A percentile compares a stretch with the other conserved stretches of the same genome.
These are phyloP conservation scores for Coniochaeta sp. DNA, from an alignment of 2,329 filamentous ascomycete species.

Conservation along the genomic window DNA sequence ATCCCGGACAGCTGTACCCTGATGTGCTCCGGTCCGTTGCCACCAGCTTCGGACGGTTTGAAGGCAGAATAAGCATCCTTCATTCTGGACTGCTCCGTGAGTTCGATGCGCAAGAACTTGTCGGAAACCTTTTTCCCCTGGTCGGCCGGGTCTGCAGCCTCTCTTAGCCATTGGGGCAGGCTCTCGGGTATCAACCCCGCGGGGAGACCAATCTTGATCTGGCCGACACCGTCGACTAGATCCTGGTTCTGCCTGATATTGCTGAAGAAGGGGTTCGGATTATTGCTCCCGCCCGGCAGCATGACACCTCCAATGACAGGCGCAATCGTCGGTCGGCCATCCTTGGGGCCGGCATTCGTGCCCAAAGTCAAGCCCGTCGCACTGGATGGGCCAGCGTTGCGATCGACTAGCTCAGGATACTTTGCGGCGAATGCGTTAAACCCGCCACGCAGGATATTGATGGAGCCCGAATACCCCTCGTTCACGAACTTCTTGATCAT, in stretches of 20 bases:
- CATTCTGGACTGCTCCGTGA: slow-evolving; percentile 86
- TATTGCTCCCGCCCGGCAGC: slow-evolving; percentile 62
- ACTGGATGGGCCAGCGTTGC: slow-evolving; percentile 30
- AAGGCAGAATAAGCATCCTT: slow-evolving; percentile 59
- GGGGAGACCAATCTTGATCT: slow-evolving; percentile 52
- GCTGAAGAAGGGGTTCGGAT: slow-evolving; percentile 82
- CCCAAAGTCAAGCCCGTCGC: slow-evolving; percentile 41
- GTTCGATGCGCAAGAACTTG: slow-evolving; percentile 77
- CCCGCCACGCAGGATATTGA: slow-evolving; percentile 73
- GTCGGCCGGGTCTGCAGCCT: slow-evolving; percentile 58
- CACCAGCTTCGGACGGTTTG: slow-evolving; percentile 27
- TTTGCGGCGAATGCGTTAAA: slow-evolving; percentile 65
- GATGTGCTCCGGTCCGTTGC: slow-evolving; percentile 10
- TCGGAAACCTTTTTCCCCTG: slow-evolving; percentile 75
- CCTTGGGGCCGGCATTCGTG: slow-evolving; percentile 33
- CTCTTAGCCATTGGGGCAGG: slow-evolving; percentile 71
- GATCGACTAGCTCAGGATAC: slow-evolving; percentile 59
- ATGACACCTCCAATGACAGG: slow-evolving; percentile 86
- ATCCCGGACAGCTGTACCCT: slow-evolving; percentile 77
- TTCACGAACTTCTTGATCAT: slow-evolving; percentile 88
- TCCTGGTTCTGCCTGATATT: slow-evolving; percentile 98
- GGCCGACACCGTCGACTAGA: slow-evolving; percentile 84
- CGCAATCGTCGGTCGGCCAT: slow-evolving; percentile 38
- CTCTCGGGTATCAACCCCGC: slow-evolving; percentile 35
- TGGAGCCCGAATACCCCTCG: slow-evolving; percentile 70